A percentile compares a stretch with the other conserved stretches of the same genome.
Evolutionary conservation across 345 rosid genomes (phyloP).

Genomic region (Limnanthes douglasii): DNA sequence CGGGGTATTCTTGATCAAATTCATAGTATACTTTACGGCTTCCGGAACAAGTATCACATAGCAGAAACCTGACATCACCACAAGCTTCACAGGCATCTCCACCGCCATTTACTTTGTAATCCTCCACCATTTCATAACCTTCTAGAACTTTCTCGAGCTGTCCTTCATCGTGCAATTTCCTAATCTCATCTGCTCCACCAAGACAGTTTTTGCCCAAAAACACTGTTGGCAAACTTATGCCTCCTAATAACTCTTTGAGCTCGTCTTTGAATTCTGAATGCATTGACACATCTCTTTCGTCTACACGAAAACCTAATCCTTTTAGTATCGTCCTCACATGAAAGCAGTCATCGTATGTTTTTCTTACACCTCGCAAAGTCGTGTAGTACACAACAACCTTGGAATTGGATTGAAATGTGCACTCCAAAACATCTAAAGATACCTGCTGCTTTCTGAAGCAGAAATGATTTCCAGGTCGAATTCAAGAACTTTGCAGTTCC

Average conservation of each 20-base stretch:
- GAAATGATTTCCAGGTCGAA: conserved; percentile 48
- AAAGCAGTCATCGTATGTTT: conserved; percentile 69
- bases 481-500: conserved; percentile 13
- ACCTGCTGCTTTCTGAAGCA: conserved; percentile 21
- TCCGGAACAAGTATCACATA: conserved; percentile 80
- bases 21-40: conserved; percentile 73
- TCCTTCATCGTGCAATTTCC: conserved; percentile 61
- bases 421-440: background rate
- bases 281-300: conserved; percentile 84
- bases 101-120: conserved; percentile 7
- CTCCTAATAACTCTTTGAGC: conserved; percentile 35
- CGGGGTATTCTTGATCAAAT: conserved; percentile 17
- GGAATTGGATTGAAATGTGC: too few species aligned
- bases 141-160: conserved; percentile 40
- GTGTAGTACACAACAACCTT: conserved; percentile 58
- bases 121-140: conserved; percentile 35
- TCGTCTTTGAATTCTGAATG: conserved; percentile 74
- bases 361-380: conserved; percentile 66
- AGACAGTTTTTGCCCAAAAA: conserved; percentile 56
- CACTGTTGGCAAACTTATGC: conserved; percentile 38
- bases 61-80: conserved; percentile 77
- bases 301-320: conserved; percentile 38
- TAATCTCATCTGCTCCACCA: conserved; percentile 70
- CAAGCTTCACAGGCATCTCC: conserved; percentile 61
- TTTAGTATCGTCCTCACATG: conserved; percentile 40